Evolutionary conservation across 2,329 filamentous ascomycete species (phyloP).

Genomic region (Harringtonia lauricola): DNA sequence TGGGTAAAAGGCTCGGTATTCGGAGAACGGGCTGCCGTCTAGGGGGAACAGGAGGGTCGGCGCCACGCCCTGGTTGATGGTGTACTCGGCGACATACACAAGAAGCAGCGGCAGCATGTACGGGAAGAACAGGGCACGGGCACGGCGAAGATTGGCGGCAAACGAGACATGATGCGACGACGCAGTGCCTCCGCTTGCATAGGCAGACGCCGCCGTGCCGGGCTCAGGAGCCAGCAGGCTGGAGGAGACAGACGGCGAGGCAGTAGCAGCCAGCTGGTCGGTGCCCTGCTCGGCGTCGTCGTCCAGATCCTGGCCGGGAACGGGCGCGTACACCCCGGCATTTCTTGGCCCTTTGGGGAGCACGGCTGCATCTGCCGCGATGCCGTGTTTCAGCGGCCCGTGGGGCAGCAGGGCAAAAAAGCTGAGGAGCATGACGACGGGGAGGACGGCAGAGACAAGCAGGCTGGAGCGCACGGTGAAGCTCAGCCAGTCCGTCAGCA

Average conservation of each 20-base stretch:
- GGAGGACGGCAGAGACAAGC: conserved; percentile 67
- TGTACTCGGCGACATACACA: conserved; percentile 94
- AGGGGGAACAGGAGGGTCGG: conserved; percentile 86
- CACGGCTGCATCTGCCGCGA: conserved; percentile 3
- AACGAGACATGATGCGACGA: conserved; percentile 18
- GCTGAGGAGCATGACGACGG: conserved; percentile 69
- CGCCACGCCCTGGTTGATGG: conserved; percentile 89
- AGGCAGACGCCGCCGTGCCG: not conserved
- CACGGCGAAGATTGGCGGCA: conserved; percentile 49
- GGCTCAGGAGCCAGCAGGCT: no score
- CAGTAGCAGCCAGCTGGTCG: conserved; percentile 34
- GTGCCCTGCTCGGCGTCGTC: conserved; percentile 13
- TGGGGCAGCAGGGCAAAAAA: conserved; percentile 76
- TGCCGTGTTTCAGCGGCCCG: conserved; percentile 45
- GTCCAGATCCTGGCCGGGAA: conserved; percentile 22
- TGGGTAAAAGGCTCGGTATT: conserved; percentile 84
- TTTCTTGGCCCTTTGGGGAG: conserved; percentile 5
- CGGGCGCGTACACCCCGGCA: conserved; percentile 18
- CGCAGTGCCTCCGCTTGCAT: no score
- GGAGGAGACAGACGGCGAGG: not conserved
- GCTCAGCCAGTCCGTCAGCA: conserved; percentile 70
- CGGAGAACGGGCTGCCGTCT: conserved; percentile 60
- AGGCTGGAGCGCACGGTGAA: conserved; percentile 66
- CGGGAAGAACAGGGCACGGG: conserved; percentile 58
- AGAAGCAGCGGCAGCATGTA: conserved; percentile 85